phyloP scores from a whole-genome alignment of 2,329 filamentous ascomycete species.

The Thermochaetoides dissita region DNA sequence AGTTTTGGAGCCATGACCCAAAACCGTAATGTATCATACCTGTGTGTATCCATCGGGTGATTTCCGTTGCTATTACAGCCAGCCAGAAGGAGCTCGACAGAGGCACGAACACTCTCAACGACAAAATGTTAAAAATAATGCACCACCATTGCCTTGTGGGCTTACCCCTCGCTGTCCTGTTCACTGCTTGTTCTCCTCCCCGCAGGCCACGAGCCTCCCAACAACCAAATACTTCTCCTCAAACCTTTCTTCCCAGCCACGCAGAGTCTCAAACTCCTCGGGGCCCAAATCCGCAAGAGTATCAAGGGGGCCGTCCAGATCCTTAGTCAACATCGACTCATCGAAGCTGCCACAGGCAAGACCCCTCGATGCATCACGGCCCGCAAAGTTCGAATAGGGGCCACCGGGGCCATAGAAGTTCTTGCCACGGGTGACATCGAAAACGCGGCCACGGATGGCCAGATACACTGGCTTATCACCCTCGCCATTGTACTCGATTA shows the following conservation, averaged over 20 bases:
- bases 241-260: slow-evolving; percentile 90
- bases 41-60: too few relatives aligned
- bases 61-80: too few relatives aligned
- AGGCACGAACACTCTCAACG: too few relatives aligned
- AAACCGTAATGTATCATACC: too few relatives aligned
- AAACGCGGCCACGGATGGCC: slow-evolving; percentile 79
- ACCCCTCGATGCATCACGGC: slow-evolving; percentile 76
- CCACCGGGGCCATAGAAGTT: slow-evolving; percentile 96
- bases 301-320: slow-evolving; percentile 73
- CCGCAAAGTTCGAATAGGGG: slow-evolving; percentile 92
- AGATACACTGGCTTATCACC: slow-evolving; percentile 67
- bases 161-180: background rate
- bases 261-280: slow-evolving; percentile 70
- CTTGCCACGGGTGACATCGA: slow-evolving; percentile 73
- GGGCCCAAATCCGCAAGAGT: slow-evolving; percentile 54
- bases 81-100: too few relatives aligned
- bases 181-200: slow-evolving; percentile 21
- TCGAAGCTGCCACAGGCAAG: slow-evolving; percentile 88
- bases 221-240: slow-evolving; percentile 91
- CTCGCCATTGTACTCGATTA: slow-evolving; percentile 74
- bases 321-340: slow-evolving; percentile 84
- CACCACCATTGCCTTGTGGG: too few relatives aligned
- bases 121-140: too few relatives aligned
- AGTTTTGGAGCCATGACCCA: too few relatives aligned
- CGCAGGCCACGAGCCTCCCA: slow-evolving; percentile 57